A percentile compares a stretch with the other conserved stretches of the same genome.
Conservation (phyloP, 208 protist species). For the Leishmania turanica region DNA sequence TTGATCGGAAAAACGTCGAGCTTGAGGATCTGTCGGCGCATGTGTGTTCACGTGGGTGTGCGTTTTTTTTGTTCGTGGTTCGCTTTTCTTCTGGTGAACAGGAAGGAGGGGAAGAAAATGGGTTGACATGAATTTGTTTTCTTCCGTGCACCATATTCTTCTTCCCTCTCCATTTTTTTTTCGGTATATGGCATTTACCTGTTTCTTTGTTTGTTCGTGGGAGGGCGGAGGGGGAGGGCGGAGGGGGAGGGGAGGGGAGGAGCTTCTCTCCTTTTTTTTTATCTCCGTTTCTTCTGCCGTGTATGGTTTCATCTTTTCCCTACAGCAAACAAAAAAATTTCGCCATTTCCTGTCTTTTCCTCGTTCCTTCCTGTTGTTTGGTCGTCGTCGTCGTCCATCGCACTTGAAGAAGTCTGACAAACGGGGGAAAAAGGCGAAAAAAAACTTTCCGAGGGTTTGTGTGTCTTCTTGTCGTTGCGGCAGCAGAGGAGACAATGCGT, state of each 20-base stretch:
- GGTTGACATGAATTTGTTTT: neutral
- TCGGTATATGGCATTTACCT: conserved; percentile 18
- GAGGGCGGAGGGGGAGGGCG: too few species aligned
- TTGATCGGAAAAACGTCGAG: neutral
- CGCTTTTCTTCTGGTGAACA: neutral
- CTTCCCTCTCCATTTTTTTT: neutral
- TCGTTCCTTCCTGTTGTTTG: neutral
- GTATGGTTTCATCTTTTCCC: conserved; percentile 1
- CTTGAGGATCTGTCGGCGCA: neutral
- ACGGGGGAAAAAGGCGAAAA: neutral
- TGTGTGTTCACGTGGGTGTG: conserved; percentile 8
- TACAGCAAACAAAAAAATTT: neutral
- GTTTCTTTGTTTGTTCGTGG: neutral
- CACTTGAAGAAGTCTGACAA: neutral
- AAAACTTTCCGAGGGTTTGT: neutral
- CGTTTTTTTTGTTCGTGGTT: conserved; percentile 8
- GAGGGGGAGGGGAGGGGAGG: too few species aligned
- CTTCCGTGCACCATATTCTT: neutral
- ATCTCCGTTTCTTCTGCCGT: neutral
- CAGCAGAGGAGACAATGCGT: neutral
- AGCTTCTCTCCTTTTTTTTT: conserved; percentile 10
- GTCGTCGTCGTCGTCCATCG: neutral
- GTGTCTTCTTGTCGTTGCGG: neutral
- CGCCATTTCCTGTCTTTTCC: neutral
- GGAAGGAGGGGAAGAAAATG: neutral